A percentile compares a stretch with the other conserved stretches of the same genome.
Evolutionary conservation across 2,329 filamentous ascomycete species (phyloP).

Genomic region (Ophiocordyceps camponoti-saundersi): DNA sequence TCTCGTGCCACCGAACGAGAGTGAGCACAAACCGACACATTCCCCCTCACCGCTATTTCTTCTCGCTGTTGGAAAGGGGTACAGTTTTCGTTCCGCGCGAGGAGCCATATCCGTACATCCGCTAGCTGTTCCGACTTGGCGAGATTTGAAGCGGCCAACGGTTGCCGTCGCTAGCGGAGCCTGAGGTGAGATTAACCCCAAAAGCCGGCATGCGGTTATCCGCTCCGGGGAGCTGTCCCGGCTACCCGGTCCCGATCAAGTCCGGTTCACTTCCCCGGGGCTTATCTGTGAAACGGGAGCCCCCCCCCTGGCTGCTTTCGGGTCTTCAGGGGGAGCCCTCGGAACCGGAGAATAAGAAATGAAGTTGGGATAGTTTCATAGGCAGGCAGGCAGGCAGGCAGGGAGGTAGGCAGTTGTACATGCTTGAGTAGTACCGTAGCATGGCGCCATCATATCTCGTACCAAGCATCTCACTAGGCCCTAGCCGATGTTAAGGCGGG

Average conservation of each 20-base stretch:
- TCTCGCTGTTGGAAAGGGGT: not conserved
- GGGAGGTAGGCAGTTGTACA: not conserved
- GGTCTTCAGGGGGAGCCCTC: not conserved
- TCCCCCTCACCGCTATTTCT: not conserved
- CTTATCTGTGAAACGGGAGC: not conserved
- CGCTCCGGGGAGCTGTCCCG: slow-evolving; percentile 2
- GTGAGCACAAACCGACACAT: not conserved
- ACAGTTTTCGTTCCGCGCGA: not conserved
- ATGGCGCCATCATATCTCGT: slow-evolving; percentile 2
- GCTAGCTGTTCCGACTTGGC: not conserved
- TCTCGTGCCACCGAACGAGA: not conserved
- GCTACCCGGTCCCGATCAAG: slow-evolving; percentile 4
- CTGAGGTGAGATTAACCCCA: not conserved
- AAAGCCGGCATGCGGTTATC: not conserved
- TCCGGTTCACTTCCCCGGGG: slow-evolving; percentile 6
- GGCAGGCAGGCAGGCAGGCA: no score
- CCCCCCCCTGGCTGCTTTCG: slow-evolving; percentile 1
- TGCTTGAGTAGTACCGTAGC: slow-evolving; percentile 1
- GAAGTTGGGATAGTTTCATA: not conserved
- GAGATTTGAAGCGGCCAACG: not conserved
- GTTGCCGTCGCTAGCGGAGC: not conserved
- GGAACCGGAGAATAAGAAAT: slow-evolving; percentile 4
- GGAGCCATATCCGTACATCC: not conserved
- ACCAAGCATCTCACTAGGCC: not conserved
- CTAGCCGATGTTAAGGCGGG: not conserved